Percentiles rank a stretch among this genome's conserved stretches.
These are phyloP conservation scores for Pseudogymnoascus sp. DNA, from an alignment of 2,329 filamentous ascomycete species.

Conservation along the genomic window DNA sequence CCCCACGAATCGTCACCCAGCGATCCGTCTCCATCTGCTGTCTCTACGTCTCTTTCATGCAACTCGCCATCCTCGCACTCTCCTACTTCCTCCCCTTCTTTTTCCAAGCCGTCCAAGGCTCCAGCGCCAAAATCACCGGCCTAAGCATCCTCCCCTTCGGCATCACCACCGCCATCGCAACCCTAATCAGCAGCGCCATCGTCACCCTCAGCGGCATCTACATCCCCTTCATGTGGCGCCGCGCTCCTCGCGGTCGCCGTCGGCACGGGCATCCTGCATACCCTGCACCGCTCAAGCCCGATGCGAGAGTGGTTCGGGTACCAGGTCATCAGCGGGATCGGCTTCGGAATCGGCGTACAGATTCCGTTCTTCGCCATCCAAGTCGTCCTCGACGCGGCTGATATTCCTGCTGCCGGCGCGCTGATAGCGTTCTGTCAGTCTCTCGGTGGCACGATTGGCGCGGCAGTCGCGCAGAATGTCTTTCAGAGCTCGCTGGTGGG, in stretches of 20 bases:
- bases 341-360: slow-evolving; percentile 20
- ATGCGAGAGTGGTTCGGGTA: slow-evolving; percentile 32
- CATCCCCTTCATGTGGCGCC: slow-evolving; percentile 21
- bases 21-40: slow-evolving; percentile 29
- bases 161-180: slow-evolving; percentile 25
- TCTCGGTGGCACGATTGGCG: slow-evolving; percentile 58
- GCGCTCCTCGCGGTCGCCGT: slow-evolving; percentile 31
- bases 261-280: slow-evolving; percentile 35
- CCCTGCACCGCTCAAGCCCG: slow-evolving; percentile 29
- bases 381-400: slow-evolving; percentile 42
- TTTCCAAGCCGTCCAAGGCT: slow-evolving; percentile 40
- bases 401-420: slow-evolving; percentile 45
- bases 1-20: slow-evolving; percentile 30
- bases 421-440: slow-evolving; percentile 56
- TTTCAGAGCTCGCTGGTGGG: slow-evolving; percentile 34
- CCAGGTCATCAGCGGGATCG: slow-evolving; percentile 16
- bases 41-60: slow-evolving; percentile 30
- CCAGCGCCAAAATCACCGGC: slow-evolving; percentile 33
- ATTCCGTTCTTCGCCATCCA: slow-evolving; percentile 35
- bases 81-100: slow-evolving; percentile 39
- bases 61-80: slow-evolving; percentile 24
- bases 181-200: slow-evolving; percentile 28
- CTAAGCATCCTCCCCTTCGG: slow-evolving; percentile 31
- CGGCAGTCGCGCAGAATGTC: slow-evolving; percentile 59
- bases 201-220: slow-evolving; percentile 28